Evolutionary conservation across 192 early-diverging fungal genomes (phyloP).

Genomic region (Linnemannia elongata): DNA sequence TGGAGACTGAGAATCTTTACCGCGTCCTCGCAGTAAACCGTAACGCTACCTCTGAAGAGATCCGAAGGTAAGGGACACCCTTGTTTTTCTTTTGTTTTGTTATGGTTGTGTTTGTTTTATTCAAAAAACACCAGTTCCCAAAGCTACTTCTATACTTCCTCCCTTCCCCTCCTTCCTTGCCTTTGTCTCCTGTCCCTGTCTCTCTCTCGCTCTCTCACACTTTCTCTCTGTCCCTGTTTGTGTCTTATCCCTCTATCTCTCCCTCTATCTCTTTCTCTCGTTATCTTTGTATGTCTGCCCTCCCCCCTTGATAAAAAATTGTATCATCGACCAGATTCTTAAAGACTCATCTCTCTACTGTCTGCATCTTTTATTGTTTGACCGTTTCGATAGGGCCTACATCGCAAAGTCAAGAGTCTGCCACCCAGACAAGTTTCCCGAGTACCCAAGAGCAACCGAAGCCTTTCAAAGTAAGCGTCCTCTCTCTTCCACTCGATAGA

Average conservation of each 20-base stretch:
- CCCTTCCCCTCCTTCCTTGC: background rate
- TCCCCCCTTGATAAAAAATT: background rate
- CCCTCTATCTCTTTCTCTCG: background rate
- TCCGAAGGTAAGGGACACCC: slow-evolving; percentile 46
- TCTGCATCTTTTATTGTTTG: background rate
- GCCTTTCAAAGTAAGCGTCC: slow-evolving; percentile 65
- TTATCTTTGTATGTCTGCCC: background rate
- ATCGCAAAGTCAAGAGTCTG: slow-evolving; percentile 67
- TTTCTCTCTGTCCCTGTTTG: background rate
- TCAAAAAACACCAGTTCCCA: background rate
- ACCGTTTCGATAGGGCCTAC: slow-evolving; percentile 29
- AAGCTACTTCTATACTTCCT: background rate
- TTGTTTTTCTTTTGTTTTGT: background rate
- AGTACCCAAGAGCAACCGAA: slow-evolving; percentile 68
- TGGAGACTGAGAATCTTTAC: slow-evolving; percentile 64
- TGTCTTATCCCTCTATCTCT: background rate
- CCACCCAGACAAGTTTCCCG: slow-evolving; percentile 72
- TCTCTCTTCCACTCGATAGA: background rate
- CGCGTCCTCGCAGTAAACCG: slow-evolving; percentile 61
- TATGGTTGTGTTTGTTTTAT: background rate
- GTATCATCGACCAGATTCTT: background rate
- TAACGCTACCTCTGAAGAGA: slow-evolving; percentile 59
- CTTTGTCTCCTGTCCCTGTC: background rate
- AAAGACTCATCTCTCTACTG: background rate
- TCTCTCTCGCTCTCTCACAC: background rate